phyloP scores from a whole-genome alignment of 805 yeast genomes.

The Kuraishia capsulata region DNA sequence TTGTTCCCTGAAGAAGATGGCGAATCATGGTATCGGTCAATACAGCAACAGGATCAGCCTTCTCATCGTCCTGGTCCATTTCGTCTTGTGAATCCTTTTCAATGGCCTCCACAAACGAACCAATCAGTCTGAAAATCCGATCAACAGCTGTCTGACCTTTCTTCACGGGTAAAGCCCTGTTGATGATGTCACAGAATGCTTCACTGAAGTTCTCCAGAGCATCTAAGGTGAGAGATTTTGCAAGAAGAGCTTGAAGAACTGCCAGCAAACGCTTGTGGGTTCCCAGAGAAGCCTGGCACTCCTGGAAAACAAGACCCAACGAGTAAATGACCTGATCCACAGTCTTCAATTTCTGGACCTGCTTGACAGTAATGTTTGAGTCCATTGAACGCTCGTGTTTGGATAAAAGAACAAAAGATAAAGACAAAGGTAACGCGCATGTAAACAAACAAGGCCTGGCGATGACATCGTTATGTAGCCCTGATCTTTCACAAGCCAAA shows the following conservation, averaged over 20 bases:
- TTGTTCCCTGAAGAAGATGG: conserved; percentile 70
- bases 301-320: conserved; percentile 66
- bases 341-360: not conserved
- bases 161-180: conserved; percentile 58
- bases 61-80: conserved; percentile 16
- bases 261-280: conserved; percentile 71
- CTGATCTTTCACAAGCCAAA: too few species aligned
- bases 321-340: conserved; percentile 31
- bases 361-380: not conserved
- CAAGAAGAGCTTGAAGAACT: conserved; percentile 46
- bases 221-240: conserved; percentile 37
- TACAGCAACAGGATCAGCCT: conserved; percentile 34
- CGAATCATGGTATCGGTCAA: conserved; percentile 55
- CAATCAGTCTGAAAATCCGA: conserved; percentile 59
- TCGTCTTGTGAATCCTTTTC: conserved; percentile 26
- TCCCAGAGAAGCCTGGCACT: conserved; percentile 63
- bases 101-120: conserved; percentile 46
- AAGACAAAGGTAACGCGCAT: not conserved
- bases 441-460: too few species aligned
- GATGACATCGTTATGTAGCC: too few species aligned
- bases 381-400: not conserved
- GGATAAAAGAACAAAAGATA: not conserved
- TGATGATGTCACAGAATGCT: conserved; percentile 50
- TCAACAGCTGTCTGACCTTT: conserved; percentile 68
- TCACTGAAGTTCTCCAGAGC: conserved; percentile 42